Conservation (phyloP, 2,329 filamentous ascomycete genomes). For the Lithohypha guttulata region DNA sequence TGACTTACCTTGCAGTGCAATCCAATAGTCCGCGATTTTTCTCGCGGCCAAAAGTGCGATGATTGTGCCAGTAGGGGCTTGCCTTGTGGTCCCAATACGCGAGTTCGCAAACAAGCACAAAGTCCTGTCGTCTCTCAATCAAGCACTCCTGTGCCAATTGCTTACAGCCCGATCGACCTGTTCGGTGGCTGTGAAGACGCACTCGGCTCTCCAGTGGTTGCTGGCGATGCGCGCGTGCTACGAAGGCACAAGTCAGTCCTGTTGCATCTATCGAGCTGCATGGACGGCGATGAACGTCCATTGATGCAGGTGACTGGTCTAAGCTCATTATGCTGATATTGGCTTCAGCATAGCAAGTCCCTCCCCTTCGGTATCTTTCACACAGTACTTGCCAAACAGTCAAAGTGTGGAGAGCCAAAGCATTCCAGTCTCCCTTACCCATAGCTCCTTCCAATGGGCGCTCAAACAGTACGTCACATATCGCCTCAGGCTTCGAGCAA, state of each 20-base stretch:
- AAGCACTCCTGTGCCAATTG: background rate
- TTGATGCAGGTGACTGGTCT: too few relatives aligned
- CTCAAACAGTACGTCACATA: background rate
- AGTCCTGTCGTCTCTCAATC: background rate
- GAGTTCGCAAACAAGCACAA: background rate
- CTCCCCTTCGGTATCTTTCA: background rate
- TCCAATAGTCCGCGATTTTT: constrained; percentile 4
- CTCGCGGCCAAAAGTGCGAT: constrained; percentile 1
- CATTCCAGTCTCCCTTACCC: background rate
- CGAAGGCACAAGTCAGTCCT: too few relatives aligned
- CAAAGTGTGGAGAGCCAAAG: background rate
- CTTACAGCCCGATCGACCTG: background rate
- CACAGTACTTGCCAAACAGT: background rate
- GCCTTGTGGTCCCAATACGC: constrained; percentile 1
- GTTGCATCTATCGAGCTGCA: too few relatives aligned
- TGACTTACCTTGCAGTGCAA: too few relatives aligned
- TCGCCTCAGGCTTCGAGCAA: background rate
- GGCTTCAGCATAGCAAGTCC: too few relatives aligned
- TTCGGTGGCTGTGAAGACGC: too few relatives aligned
- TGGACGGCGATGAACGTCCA: too few relatives aligned
- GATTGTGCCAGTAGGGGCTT: background rate
- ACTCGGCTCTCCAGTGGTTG: too few relatives aligned
- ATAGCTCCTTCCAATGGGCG: background rate
- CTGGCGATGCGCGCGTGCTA: too few relatives aligned
- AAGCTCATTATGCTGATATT: too few relatives aligned